phyloP scores from a whole-genome alignment of 805 yeast genomes.

The Yarrowia divulgata region DNA sequence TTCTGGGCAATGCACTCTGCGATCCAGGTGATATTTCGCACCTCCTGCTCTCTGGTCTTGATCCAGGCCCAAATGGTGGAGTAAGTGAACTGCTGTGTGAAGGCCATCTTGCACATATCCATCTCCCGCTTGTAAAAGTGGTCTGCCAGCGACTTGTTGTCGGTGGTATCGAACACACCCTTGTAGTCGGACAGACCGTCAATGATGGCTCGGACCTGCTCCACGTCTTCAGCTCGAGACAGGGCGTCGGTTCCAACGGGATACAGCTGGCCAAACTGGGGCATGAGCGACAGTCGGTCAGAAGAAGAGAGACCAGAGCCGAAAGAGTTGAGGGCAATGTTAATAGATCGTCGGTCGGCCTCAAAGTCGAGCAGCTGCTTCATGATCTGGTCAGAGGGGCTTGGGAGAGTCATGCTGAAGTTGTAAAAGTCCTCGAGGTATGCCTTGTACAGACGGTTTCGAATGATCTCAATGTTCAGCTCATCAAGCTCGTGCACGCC shows the following conservation, averaged over 20 bases:
- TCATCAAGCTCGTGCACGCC: slow-evolving; percentile 84
- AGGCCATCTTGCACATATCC: slow-evolving; percentile 89
- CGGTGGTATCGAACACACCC: slow-evolving; percentile 55
- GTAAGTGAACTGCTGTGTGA: slow-evolving; percentile 94
- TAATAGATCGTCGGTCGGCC: slow-evolving; percentile 93
- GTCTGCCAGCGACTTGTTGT: slow-evolving; percentile 78
- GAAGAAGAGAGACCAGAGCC: slow-evolving; percentile 79
- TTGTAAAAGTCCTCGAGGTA: slow-evolving; percentile 85
- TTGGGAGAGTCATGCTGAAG: slow-evolving; percentile 69
- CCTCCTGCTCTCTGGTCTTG: slow-evolving; percentile 94
- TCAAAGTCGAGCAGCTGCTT: slow-evolving; percentile 78
- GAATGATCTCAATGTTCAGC: slow-evolving; percentile 90
- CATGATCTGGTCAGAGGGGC: slow-evolving; percentile 87
- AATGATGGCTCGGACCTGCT: slow-evolving; percentile 65
- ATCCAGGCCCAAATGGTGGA: slow-evolving; percentile 96
- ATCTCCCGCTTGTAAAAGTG: slow-evolving; percentile 92
- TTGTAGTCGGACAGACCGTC: slow-evolving; percentile 47
- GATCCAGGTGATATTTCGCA: slow-evolving; percentile 98
- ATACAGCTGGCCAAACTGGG: slow-evolving; percentile 80
- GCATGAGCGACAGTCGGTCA: slow-evolving; percentile 75
- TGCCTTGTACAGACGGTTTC: slow-evolving; percentile 91
- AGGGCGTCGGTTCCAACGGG: slow-evolving; percentile 72
- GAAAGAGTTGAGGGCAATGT: slow-evolving; percentile 88
- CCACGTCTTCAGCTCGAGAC: slow-evolving; percentile 82
- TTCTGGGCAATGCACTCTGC: slow-evolving; percentile 99